These are phyloP conservation scores for Globisporangium spinosum DNA, from an alignment of 352 stramenopile genomes.

Conservation along the genomic window DNA sequence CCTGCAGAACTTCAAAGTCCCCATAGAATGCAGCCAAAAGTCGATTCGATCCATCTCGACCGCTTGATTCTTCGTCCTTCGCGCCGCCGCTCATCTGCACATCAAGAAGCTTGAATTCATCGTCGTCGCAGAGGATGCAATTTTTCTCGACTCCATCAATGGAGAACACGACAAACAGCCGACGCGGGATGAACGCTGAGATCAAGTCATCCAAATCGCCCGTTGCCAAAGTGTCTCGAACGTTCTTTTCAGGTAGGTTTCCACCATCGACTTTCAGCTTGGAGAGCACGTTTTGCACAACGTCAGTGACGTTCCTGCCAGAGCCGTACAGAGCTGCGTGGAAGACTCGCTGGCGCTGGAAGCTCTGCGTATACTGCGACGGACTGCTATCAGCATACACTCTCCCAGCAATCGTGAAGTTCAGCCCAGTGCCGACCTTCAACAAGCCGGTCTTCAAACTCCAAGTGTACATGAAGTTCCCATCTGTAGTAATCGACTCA, in stretches of 20 bases:
- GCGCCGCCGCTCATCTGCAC: not conserved
- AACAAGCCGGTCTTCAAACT: slow-evolving; percentile 33
- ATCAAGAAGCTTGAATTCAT: slow-evolving; percentile 24
- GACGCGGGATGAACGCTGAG: slow-evolving; percentile 17
- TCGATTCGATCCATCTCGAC: not conserved
- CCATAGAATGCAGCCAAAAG: slow-evolving; percentile 47
- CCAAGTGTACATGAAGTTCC: slow-evolving; percentile 69
- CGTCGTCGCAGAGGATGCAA: slow-evolving; percentile 26
- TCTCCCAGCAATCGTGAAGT: slow-evolving; percentile 70
- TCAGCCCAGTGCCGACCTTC: slow-evolving; percentile 67
- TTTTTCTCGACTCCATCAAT: slow-evolving; percentile 16
- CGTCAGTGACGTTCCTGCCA: slow-evolving; percentile 36
- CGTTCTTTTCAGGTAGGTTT: not conserved
- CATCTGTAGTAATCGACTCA: slow-evolving; percentile 49
- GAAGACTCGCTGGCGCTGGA: slow-evolving; percentile 26
- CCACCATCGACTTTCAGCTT: not conserved
- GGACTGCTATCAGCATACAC: slow-evolving; percentile 44
- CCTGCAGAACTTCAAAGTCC: slow-evolving; percentile 37
- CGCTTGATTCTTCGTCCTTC: not conserved
- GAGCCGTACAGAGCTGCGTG: slow-evolving; percentile 35
- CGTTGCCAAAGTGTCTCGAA: slow-evolving; percentile 21
- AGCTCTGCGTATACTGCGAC: slow-evolving; percentile 25
- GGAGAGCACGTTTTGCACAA: slow-evolving; percentile 18
- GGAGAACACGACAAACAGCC: slow-evolving; percentile 30
- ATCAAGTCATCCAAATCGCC: slow-evolving; percentile 11